Evolutionary conservation across 345 rosid species (phyloP), one percentile per base, ranked within the genome.

Genomic region (Triadica sebifera): DNA sequence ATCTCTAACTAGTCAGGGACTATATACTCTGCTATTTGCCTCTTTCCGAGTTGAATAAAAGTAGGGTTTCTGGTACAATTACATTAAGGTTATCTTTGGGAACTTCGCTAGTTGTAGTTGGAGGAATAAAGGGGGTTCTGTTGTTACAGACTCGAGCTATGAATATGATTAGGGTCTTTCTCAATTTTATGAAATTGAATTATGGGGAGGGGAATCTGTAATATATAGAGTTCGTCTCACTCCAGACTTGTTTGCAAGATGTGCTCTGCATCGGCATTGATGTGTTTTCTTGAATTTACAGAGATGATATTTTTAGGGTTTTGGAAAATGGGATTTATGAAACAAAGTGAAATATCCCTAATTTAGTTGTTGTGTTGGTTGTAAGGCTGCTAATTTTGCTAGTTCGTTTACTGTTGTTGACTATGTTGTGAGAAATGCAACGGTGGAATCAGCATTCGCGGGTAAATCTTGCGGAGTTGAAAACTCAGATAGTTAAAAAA

Each of bases 401-500:
- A 51, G 22, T 16, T 38, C 50, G 53, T 69, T 52, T 50, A 13
- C 62, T 38, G 34, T 34, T 60, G 63, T 64, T 58, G 65, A 73
- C 75, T 73, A 73, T 73, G 75, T 50, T 52, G 75, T 73, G 77
- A 76, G 79, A 63, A 53, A 76, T 76, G 79, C 79, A 76, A 55
- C 41, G 75, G 43, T 55, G 24, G 58, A 50, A 64, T 70, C 71
- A 76, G 63, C 75, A 63, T 20, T 70, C 75, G 57, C 61, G 79
- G 62, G 68, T 76, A 41, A 65, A 76, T 76, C 68, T 76, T 4
- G 47, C 58, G n/a, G 87, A 80, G 41, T 70, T 85, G 72, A 85
- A 75, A 76, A 50, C 77, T 72, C 84, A 73, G 62, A 82, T 85
- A 34, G 56, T 82, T 34, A 75, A 78, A 77, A 85, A 72, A 79